Conservation (phyloP, 2,329 filamentous ascomycete species). For the Teratosphaeria pseudoeucalypti region DNA sequence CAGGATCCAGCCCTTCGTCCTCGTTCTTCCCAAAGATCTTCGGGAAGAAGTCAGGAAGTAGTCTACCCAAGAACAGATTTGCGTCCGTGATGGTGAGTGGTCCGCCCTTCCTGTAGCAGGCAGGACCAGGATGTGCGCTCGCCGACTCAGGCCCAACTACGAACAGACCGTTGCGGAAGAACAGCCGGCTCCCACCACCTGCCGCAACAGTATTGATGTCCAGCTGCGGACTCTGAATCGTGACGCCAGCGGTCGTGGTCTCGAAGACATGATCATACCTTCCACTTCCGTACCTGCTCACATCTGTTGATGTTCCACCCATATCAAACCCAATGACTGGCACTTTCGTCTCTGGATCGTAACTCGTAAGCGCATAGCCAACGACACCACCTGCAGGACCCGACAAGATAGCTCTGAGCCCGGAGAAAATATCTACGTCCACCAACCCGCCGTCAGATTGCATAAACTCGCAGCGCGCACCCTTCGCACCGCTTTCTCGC, state of each 20-base stretch:
- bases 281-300: slow-evolving; percentile 69
- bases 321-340: slow-evolving; percentile 94
- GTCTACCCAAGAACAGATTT: slow-evolving; percentile 71
- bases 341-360: slow-evolving; percentile 68
- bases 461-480: slow-evolving; percentile 88
- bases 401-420: slow-evolving; percentile 73
- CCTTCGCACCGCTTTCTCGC: slow-evolving; percentile 51
- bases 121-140: slow-evolving; percentile 78
- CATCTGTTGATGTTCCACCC: slow-evolving; percentile 87
- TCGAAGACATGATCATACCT: slow-evolving; percentile 90
- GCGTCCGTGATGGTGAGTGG: slow-evolving; percentile 90
- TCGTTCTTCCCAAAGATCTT: slow-evolving; percentile 92
- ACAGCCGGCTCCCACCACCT: slow-evolving; percentile 73
- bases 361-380: slow-evolving; percentile 83
- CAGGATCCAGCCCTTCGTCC: slow-evolving; percentile 64
- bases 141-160: slow-evolving; percentile 85
- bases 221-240: slow-evolving; percentile 81
- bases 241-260: slow-evolving; percentile 87
- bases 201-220: slow-evolving; percentile 94
- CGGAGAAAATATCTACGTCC: slow-evolving; percentile 72
- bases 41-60: slow-evolving; percentile 85
- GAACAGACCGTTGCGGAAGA: slow-evolving; percentile 83
- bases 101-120: slow-evolving; percentile 82
- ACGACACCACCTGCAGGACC: slow-evolving; percentile 90
- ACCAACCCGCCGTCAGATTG: slow-evolving; percentile 67